Conservation (phyloP, 306 rosid species). For the Prosopis cineraria region DNA sequence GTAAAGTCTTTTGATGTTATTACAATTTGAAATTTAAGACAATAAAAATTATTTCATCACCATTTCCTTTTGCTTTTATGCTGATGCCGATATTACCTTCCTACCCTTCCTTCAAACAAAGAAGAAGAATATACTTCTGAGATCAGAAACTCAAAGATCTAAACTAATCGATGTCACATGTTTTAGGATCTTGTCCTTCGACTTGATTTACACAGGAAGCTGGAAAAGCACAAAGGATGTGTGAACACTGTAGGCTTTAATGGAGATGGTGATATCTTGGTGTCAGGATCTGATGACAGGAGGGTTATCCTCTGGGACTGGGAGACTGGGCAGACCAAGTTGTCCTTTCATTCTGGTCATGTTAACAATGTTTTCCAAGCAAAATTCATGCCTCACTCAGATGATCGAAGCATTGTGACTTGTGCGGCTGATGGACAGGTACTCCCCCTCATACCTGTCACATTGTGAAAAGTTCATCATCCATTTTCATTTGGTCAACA, state of each 20-base stretch:
- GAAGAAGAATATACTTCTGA: background rate
- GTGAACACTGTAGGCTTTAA: constrained; percentile 89
- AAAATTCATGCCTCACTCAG: constrained; percentile 74
- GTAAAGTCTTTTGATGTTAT: constrained; percentile 5
- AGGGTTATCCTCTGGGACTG: constrained; percentile 92
- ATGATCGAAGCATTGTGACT: constrained; percentile 79
- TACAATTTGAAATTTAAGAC: background rate
- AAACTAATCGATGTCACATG: constrained; percentile 6
- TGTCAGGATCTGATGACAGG: constrained; percentile 91
- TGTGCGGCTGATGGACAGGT: constrained; percentile 99
- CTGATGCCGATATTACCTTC: background rate
- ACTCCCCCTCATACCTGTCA: background rate
- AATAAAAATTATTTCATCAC: background rate
- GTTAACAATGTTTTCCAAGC: constrained; percentile 87
- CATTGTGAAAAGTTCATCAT: background rate
- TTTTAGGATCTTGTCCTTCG: constrained; percentile 87
- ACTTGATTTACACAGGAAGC: constrained; percentile 66
- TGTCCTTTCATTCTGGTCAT: constrained; percentile 78
- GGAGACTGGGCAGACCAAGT: constrained; percentile 59
- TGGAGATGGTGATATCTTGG: constrained; percentile 71
- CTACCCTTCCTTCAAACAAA: background rate
- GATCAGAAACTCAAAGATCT: background rate
- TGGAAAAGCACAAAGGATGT: constrained; percentile 84
- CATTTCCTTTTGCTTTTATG: background rate
- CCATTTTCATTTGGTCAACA: background rate